Base-by-base conservation (phyloP, 2,329 filamentous ascomycete genomes). In the Aureobasidium sp. region DNA sequence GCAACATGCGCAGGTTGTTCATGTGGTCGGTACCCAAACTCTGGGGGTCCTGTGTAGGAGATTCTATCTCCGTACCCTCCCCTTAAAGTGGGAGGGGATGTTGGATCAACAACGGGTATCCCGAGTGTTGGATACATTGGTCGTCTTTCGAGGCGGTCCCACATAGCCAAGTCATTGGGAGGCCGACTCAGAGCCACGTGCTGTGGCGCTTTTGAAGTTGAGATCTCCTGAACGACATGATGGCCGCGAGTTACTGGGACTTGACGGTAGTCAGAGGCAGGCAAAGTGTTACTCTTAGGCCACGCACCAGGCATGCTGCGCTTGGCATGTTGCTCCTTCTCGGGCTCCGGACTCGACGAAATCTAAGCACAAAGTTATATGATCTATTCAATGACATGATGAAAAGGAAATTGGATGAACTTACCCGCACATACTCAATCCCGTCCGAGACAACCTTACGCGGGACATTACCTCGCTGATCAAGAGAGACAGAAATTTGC, bases 361-460 rank as follows among this genome's bases (percentile, higher is more conserved):
- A 48, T 55, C 59, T 48, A 34, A 11, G 29, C 7, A 4, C 16
- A 29, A 47, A 29, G 48, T 54, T 48, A 54, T 27, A 50, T 61
- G 48, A 10, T 34, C 47, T 36, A 37, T 34, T 16, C 30, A n/a
- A 13, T 30, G 39, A 27, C 3, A 21, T 13, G 27, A 47, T 5
- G n/a, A 37, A 27, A 25, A 39, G 39, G 45, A 32, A 54, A 32
- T 5, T 2, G 16, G 21, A 21, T 27, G 32, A 29, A 61, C 55
- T 59, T 37, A 63, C 61, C 44, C 62, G 44, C 6, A 57, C 45
- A 45, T 63, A 63, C 44, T 63, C 49, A 8, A 55, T 36, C 8
- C 62, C 62, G 1, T 37, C 37, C 3, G 39, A 44, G n/a, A 55
- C 32, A 13, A 63, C 42, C 34, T 44, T 55, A 7, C 58, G 48